These are phyloP conservation scores for Colletotrichum sp. DNA, from an alignment of 2,329 filamentous ascomycete species.

Conservation along the genomic window DNA sequence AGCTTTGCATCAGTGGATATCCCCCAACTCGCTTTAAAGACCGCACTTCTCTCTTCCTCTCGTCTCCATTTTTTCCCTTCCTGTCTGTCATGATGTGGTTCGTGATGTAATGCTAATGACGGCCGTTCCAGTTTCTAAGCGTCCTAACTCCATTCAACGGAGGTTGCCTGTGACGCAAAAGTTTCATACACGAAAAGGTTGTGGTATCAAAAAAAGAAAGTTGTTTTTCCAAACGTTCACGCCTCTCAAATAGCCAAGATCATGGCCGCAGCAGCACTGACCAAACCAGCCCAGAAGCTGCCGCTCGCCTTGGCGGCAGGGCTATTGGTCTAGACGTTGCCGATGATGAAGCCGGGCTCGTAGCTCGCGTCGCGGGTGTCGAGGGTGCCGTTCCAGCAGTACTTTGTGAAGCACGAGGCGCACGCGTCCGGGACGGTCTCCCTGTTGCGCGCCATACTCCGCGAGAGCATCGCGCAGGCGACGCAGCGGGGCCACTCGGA, in stretches of 20 bases:
- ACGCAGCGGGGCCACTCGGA: conserved; percentile 81
- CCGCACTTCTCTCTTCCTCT: background rate
- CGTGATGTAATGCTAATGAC: background rate
- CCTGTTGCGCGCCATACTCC: conserved; percentile 75
- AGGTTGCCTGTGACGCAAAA: background rate
- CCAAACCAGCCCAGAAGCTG: background rate
- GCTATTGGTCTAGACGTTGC: conserved; percentile 18
- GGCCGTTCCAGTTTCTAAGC: background rate
- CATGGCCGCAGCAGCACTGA: background rate
- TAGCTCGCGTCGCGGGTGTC: conserved; percentile 29
- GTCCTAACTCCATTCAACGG: background rate
- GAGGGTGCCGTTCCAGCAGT: conserved; percentile 91
- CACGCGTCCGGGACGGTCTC: conserved; percentile 75
- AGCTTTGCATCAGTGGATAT: conserved; percentile 15
- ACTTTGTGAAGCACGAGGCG: conserved; percentile 74
- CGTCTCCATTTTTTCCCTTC: background rate
- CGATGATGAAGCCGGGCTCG: conserved; percentile 34
- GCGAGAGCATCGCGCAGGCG: conserved; percentile 82
- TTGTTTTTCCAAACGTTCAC: background rate
- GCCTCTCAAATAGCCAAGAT: background rate
- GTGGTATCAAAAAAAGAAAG: background rate
- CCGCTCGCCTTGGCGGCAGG: background rate
- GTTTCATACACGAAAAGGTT: background rate
- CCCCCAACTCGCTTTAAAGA: conserved; percentile 3
- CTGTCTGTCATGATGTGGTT: background rate